These are phyloP conservation scores for Echinosophora koreensis DNA, from an alignment of 306 rosid species.

Conservation along the genomic window DNA sequence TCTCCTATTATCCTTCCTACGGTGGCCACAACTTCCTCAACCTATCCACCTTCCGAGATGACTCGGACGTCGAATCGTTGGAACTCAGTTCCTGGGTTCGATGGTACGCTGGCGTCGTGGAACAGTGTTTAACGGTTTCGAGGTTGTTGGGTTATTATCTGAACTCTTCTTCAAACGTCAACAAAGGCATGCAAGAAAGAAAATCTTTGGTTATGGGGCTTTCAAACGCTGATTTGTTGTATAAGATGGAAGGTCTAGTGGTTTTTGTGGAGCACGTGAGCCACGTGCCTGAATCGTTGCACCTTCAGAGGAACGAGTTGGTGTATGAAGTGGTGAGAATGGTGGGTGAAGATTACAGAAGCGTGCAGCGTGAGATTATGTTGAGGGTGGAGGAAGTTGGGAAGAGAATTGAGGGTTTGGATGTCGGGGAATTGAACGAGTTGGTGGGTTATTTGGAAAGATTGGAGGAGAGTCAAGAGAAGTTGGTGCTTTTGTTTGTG, in stretches of 20 bases:
- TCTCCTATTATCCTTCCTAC: slow-evolving; percentile 59
- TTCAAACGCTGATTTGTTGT: slow-evolving; percentile 53
- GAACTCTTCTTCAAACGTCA: background rate
- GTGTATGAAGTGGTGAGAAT: slow-evolving; percentile 70
- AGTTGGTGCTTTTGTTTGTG: slow-evolving; percentile 64
- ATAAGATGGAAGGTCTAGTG: slow-evolving; percentile 60
- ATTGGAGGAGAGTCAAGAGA: slow-evolving; percentile 57
- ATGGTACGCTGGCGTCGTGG: slow-evolving; percentile 73
- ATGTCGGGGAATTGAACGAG: slow-evolving; percentile 63
- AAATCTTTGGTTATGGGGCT: background rate
- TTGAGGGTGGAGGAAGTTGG: slow-evolving; percentile 54
- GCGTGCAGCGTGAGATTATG: slow-evolving; percentile 63
- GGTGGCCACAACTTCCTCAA: slow-evolving; percentile 85
- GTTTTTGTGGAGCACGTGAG: slow-evolving; percentile 58
- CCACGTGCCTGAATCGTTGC: slow-evolving; percentile 62
- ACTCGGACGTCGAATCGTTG: slow-evolving; percentile 53
- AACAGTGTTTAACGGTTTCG: slow-evolving; percentile 60
- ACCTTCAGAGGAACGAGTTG: slow-evolving; percentile 63
- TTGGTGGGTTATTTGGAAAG: slow-evolving; percentile 47
- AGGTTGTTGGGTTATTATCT: slow-evolving; percentile 61
- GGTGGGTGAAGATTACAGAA: slow-evolving; percentile 70
- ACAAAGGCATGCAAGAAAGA: slow-evolving; percentile 18
- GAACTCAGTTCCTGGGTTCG: slow-evolving; percentile 79
- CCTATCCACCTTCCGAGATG: slow-evolving; percentile 66
- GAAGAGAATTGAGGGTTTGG: slow-evolving; percentile 47